phyloP scores from a whole-genome alignment of 768 basidiomycete species.

The Agrocybe pediades region DNA sequence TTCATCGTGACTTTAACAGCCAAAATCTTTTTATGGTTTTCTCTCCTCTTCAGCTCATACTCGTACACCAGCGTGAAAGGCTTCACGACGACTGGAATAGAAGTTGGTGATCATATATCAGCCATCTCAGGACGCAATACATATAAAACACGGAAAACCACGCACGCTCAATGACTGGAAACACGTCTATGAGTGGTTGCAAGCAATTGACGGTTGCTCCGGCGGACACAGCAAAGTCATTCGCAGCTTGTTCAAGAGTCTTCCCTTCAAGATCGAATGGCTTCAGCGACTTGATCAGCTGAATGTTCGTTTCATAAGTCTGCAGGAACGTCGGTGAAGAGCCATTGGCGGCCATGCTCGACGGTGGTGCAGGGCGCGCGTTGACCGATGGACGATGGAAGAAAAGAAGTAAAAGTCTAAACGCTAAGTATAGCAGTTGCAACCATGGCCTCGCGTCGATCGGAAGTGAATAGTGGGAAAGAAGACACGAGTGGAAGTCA shows the following conservation, averaged over 20 bases:
- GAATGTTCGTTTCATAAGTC: background rate
- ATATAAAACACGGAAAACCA: background rate
- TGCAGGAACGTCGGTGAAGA: background rate
- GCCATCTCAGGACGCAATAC: too few species aligned
- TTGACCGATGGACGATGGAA: too few species aligned
- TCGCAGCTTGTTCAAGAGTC: background rate
- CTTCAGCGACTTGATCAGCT: background rate
- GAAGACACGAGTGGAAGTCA: too few species aligned
- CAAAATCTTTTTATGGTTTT: background rate
- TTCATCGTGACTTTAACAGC: background rate
- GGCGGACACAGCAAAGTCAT: background rate
- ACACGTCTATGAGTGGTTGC: background rate
- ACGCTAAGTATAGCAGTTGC: too few species aligned
- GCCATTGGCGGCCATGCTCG: background rate
- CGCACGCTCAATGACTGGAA: background rate
- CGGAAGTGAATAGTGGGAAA: too few species aligned
- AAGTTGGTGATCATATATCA: background rate
- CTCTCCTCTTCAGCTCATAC: background rate
- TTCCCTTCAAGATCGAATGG: background rate
- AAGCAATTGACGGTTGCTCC: background rate
- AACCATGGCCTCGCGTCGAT: too few species aligned
- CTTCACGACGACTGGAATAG: background rate
- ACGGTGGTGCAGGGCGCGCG: too few species aligned
- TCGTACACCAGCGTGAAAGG: conserved; percentile 10
- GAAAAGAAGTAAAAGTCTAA: too few species aligned